Evolutionary conservation across 2,329 filamentous ascomycete genomes (phyloP), one percentile per base, ranked within the genome.

Genomic region (Aspergillus sp.): DNA sequence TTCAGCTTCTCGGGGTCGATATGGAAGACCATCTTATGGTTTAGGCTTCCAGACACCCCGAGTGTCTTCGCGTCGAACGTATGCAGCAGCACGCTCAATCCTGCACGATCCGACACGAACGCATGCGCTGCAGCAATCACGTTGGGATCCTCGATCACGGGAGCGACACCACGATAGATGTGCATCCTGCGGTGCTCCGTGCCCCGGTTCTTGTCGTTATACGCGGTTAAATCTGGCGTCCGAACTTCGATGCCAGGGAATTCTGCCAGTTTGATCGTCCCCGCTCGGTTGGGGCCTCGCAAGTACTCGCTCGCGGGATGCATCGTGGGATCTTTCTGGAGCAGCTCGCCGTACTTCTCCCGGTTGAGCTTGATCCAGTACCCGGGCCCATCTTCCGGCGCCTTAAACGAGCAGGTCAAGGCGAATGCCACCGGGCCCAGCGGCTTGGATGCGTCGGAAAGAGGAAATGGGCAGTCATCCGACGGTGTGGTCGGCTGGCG

Each of bases 1-100:
- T 2, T 36, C 32, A 52, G 14, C 41, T 52, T 46, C 20, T 52
- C 51, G 32, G 51, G 46, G 40, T 43, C 40, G n/a, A 42, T 40
- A 13, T 52, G 51, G 14, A 52, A 52, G 2, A 49, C 38, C 8
- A 52, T 46, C 17, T 52, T 52, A 16, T 52, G 51, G 24, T 41
- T 52, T 16, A 52, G 32, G 40, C 51, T 52, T 3, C 46, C 51
- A 4, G 51, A 30, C n/a, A 52, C 24, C 4, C 51, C 51, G 1
- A 46, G 17, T 22, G 32, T 14, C 14, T 49, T 45, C 13, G 16
- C 41, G 1, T 45, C 51, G 35, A 52, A 52, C 6, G 51, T 46
- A 41, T 51, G 13, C 14, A 41, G 14, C 35, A 47, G 16, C n/a
- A 51, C 49, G n/a, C 16, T 13, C 33, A 51, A 14, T 7, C 49